A percentile compares a stretch with the other conserved stretches of the same genome.
Conservation (phyloP, 306 rosid genomes). For the apple (Malus domestica) region ASM211411v1 NC_041794.1:34350501-34351000, state of each 20-base stretch:
- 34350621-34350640: not conserved
- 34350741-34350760: not conserved
- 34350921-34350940: too few species aligned
- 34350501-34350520: not conserved
- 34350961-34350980: too few species aligned
- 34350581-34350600: not conserved
- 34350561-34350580: conserved; percentile 27
- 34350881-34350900: too few species aligned
- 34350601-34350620: not conserved
- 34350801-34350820: conserved; percentile 21
- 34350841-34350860: not conserved
- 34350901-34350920: too few species aligned
- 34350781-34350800: not conserved
- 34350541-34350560: conserved; percentile 44
- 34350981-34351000: too few species aligned
- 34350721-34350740: not conserved
- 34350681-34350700: not conserved
- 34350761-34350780: not conserved
- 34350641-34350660: not conserved
- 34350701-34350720: not conserved
- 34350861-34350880: too few species aligned
- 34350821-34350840: conserved; percentile 23
- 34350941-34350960: too few species aligned
- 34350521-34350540: conserved; percentile 1
- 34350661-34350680: not conserved